Conservation (phyloP, 495 filamentous ascomycete species). For the Penicillium waksmanii region DNA sequence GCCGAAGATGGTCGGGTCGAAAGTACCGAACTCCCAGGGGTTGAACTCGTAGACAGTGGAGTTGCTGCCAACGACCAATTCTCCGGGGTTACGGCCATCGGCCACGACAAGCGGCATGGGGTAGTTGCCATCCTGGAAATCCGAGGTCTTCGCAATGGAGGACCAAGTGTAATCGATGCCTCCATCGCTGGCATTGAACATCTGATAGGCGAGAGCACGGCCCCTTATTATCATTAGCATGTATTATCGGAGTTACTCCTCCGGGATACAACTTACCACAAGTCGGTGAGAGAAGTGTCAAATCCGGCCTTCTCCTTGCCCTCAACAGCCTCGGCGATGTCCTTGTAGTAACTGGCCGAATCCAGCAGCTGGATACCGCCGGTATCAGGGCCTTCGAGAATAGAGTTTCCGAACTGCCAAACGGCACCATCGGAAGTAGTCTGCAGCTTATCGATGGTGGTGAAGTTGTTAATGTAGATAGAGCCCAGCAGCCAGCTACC, state of each 20-base stretch:
- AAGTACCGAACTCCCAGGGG: constrained; percentile 85
- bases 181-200: constrained; percentile 77
- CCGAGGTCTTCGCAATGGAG: constrained; percentile 70
- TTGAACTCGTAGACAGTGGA: constrained; percentile 86
- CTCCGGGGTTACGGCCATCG: constrained; percentile 70
- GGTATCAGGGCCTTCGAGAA: constrained; percentile 67
- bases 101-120: constrained; percentile 86
- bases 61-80: constrained; percentile 68
- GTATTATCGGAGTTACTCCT: neutral
- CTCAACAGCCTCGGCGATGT: constrained; percentile 63
- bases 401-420: constrained; percentile 81
- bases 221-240: constrained; percentile 39
- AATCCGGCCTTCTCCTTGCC: constrained; percentile 73
- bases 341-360: constrained; percentile 66
- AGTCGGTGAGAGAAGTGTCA: constrained; percentile 81
- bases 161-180: constrained; percentile 85
- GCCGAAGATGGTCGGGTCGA: constrained; percentile 78
- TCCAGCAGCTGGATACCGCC: constrained; percentile 56
- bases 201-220: constrained; percentile 79
- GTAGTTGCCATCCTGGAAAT: constrained; percentile 70
- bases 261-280: constrained; percentile 59
- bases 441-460: constrained; percentile 64
- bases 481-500: constrained; percentile 88
- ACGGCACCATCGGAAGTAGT: constrained; percentile 44
- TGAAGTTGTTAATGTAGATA: constrained; percentile 90